Evolutionary conservation across 805 yeast genomes (phyloP).

Genomic region (Suhomyces emberorum): DNA sequence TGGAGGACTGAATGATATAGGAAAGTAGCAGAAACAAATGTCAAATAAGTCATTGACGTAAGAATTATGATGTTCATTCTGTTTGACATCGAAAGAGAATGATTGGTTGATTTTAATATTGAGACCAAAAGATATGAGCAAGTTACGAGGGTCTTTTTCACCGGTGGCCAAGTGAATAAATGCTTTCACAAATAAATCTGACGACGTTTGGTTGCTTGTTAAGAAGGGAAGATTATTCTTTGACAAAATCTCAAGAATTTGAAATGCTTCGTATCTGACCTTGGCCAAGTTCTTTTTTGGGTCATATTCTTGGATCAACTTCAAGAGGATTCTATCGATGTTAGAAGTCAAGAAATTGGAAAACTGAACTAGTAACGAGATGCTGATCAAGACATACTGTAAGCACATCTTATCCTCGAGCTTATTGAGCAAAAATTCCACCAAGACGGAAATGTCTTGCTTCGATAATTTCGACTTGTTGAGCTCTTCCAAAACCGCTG

Average conservation of each 20-base stretch:
- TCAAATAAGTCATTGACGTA: slow-evolving; percentile 74
- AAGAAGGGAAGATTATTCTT: slow-evolving; percentile 22
- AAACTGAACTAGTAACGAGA: slow-evolving; percentile 51
- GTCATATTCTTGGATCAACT: slow-evolving; percentile 34
- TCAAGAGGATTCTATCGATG: slow-evolving; percentile 7
- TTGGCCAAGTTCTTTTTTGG: slow-evolving; percentile 60
- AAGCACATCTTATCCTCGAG: slow-evolving; percentile 61
- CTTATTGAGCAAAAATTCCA: slow-evolving; percentile 61
- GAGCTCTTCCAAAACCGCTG: slow-evolving; percentile 29
- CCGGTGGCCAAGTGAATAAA: slow-evolving; percentile 73
- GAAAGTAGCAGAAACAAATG: slow-evolving; percentile 89
- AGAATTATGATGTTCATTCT: slow-evolving; percentile 33
- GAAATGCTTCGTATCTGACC: slow-evolving; percentile 58
- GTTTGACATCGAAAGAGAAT: slow-evolving; percentile 26
- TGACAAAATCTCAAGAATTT: slow-evolving; percentile 40
- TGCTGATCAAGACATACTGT: slow-evolving; percentile 50
- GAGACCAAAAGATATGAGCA: slow-evolving; percentile 64
- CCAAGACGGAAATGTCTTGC: slow-evolving; percentile 48
- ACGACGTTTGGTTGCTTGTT: slow-evolving; percentile 15
- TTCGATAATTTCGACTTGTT: slow-evolving; percentile 23
- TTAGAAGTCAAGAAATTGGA: slow-evolving; percentile 37
- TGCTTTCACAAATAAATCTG: slow-evolving; percentile 47
- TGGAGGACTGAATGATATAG: slow-evolving; percentile 92
- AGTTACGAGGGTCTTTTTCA: slow-evolving; percentile 92
- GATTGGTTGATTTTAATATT: slow-evolving; percentile 44